These are phyloP conservation scores for Fonsecaea monophora DNA, from an alignment of 2,329 filamentous ascomycete genomes.

Conservation along the genomic window DNA sequence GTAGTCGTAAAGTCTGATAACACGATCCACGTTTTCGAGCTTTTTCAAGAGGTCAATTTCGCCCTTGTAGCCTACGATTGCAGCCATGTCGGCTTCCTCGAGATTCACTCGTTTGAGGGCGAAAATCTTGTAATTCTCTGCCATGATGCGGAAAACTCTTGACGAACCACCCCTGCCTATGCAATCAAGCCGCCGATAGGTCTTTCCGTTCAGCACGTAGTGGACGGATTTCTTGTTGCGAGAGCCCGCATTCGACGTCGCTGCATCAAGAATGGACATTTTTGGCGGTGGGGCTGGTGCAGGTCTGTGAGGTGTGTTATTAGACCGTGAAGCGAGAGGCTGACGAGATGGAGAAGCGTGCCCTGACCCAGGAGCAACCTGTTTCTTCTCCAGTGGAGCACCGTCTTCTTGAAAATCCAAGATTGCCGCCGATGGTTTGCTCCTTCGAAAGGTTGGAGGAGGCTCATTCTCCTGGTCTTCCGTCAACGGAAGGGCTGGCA, in stretches of 20 bases:
- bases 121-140: slow-evolving; percentile 94
- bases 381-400: slow-evolving; percentile 40
- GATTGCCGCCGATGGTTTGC: slow-evolving; percentile 64
- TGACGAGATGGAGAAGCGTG: slow-evolving; percentile 52
- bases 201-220: slow-evolving; percentile 88
- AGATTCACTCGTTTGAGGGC: slow-evolving; percentile 91
- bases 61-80: slow-evolving; percentile 86
- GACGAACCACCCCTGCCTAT: slow-evolving; percentile 92
- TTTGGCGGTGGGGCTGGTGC: slow-evolving; percentile 84
- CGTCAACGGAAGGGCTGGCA: slow-evolving; percentile 65
- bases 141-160: slow-evolving; percentile 94
- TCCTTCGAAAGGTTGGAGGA: slow-evolving; percentile 70
- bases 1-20: slow-evolving; percentile 88
- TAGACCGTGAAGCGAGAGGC: slow-evolving; percentile 61
- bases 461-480: slow-evolving; percentile 87
- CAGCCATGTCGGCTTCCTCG: slow-evolving; percentile 83
- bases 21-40: slow-evolving; percentile 82
- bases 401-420: slow-evolving; percentile 64
- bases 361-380: slow-evolving; percentile 53
- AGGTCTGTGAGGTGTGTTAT: slow-evolving; percentile 77
- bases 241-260: slow-evolving; percentile 80
- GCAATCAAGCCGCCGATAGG: slow-evolving; percentile 86
- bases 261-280: slow-evolving; percentile 94
- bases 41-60: slow-evolving; percentile 91
- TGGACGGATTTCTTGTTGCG: slow-evolving; percentile 78